Base-by-base conservation (phyloP, 2,329 filamentous ascomycete genomes). In the Coniochaeta hoffmannii region DNA sequence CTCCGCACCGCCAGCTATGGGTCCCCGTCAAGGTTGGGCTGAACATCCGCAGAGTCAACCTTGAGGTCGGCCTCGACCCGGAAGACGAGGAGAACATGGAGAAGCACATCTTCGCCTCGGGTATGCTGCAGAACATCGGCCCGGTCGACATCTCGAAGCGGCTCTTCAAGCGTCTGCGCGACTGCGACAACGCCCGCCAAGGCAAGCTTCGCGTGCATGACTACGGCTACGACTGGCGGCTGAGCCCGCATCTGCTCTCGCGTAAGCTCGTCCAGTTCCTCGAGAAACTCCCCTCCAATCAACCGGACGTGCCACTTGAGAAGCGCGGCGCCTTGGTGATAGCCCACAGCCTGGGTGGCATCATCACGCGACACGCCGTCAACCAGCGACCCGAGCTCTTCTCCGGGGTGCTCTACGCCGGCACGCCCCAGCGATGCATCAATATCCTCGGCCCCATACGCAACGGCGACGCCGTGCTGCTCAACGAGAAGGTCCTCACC, bases 171-270 rank as follows among this genome's bases (percentile, higher is more conserved):
- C 85, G 87, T 55, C 70, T 96, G 19, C 80, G 83, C 52, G 85
- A 86, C 31, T 89, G 83, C 61, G 84, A 90, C 12, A 95, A 95
- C 64, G 84, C 82, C 1, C 79, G 81, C 53, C 78, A 75, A 4
- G 90, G 89, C 8, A 86, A 81, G 59, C 73, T 97, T 6, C 80
- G 90, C 50, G 81, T 96, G 1, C 91, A 91, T 76, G 87, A 97
- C 63, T 97, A 93, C 66, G 91, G 92, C 17, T 97, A 96, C 64
- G 93, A 97, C 71, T 97, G 93, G 93, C 81, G 93, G 15, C 74
- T 97, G 36, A 94, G 89, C 60, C 93, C 93, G 1, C 81, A 87
- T 64, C 74, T 90, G 1, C 78, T 94, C 0, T 91, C 88, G 3
- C 76, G 78, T 49, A 83, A 83, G 58, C 74, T 97, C n/a, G 82